Evolutionary conservation across 2,329 filamentous ascomycete genomes (phyloP).

Genomic region (Trichophyton simii): DNA sequence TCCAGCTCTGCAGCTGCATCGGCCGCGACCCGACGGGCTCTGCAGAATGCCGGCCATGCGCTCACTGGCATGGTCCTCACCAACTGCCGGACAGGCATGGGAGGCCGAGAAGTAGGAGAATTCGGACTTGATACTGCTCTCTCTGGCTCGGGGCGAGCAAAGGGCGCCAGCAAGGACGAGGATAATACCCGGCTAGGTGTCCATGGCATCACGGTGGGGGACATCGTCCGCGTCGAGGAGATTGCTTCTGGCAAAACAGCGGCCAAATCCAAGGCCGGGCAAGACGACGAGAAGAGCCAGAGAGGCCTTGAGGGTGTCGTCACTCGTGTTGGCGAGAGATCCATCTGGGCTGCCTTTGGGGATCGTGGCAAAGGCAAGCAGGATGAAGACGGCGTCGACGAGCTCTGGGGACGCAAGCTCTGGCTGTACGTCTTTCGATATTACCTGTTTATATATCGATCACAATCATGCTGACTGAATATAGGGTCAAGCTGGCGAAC

Average conservation of each 20-base stretch:
- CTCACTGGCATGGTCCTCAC: slow-evolving; percentile 47
- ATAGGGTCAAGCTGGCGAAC: slow-evolving; percentile 53
- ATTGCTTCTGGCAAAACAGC: slow-evolving; percentile 15
- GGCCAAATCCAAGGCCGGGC: slow-evolving; percentile 20
- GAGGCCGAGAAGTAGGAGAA: slow-evolving; percentile 81
- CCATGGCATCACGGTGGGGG: slow-evolving; percentile 37
- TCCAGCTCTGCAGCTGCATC: slow-evolving; percentile 24
- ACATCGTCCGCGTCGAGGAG: slow-evolving; percentile 36
- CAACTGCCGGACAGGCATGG: slow-evolving; percentile 74
- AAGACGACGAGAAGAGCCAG: slow-evolving; percentile 22
- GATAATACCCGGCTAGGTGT: slow-evolving; percentile 22
- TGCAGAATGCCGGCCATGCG: slow-evolving; percentile 32
- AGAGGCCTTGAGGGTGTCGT: slow-evolving; percentile 36
- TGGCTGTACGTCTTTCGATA: slow-evolving; percentile 45
- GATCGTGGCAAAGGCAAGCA: slow-evolving; percentile 28
- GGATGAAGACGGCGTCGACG: slow-evolving; percentile 33
- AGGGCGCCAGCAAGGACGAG: slow-evolving; percentile 19
- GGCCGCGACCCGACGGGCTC: slow-evolving; percentile 30
- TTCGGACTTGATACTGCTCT: slow-evolving; percentile 60
- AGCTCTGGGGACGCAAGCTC: slow-evolving; percentile 45
- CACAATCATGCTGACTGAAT: slow-evolving; percentile 6
- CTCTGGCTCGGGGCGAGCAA: slow-evolving; percentile 4
- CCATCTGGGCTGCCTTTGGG: slow-evolving; percentile 35
- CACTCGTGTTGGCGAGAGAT: slow-evolving; percentile 32
- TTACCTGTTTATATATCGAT: background rate